Evolutionary conservation across 352 stramenopile species (phyloP), one percentile per base, ranked within the genome.

Genomic region (Phytophthora ohioensis): DNA sequence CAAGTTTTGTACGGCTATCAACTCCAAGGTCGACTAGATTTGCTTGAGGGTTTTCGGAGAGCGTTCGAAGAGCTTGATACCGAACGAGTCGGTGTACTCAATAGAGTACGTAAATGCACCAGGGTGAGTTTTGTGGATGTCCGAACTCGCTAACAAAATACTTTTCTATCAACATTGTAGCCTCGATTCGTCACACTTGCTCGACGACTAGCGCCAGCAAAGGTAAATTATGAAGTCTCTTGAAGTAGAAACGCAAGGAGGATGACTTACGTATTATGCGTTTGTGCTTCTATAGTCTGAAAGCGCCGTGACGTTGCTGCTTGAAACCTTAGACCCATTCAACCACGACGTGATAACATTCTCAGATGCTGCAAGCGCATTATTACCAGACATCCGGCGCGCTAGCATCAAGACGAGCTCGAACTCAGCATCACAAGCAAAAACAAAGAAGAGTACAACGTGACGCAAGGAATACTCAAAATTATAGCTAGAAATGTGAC

Each of bases 341-440:
- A 69, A 82, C 30, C 81, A 93, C 72, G 80, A 94, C 59, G 73
- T 84, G n/a, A 71, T 95, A 51, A 95, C 84, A 4, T 96, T 94
- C 65, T 91, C 82, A 5, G 85, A 94, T 48, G 73, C 78, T 49
- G 78, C 66, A 38, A 79, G 67, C 43, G 73, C 65, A 12, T 69
- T 85, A 36, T 56, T 85, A 59, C 62, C 51, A 4, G 75, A 81
- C 32, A 82, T 85, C 15, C 75, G 78, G 2, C 52, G 64, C 9
- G 7, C 27, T 30, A 62, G 31, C 47, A 13, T 31, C 6, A 67
- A 64, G 45, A 3, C 41, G 6, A 67, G 49, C 21, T 39, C 41
- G 55, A 78, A 62, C 38, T 47, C 55, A 31, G n/a, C 64, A 30
- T 63, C 57, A 32, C 57, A 68, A 38, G 27, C 58, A 38, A 81